Evolutionary conservation across 2,329 filamentous ascomycete genomes (phyloP), one percentile per base, ranked within the genome.

Genomic region (Allantophomopsis lycopodina): DNA sequence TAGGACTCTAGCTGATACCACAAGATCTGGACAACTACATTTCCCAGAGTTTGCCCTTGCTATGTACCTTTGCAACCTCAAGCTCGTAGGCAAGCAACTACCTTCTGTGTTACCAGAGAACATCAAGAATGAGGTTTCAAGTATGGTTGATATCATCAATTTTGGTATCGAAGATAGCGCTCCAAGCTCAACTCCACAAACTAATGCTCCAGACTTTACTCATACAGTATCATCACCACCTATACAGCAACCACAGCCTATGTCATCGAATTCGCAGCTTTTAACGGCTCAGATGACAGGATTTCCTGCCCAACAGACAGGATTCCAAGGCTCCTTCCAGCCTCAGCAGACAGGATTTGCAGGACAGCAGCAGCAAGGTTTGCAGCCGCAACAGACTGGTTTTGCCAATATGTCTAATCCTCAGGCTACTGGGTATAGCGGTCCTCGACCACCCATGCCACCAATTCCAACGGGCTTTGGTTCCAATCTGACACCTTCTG

Each of bases 81-180:
- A 82, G 58, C 68, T 96, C 42, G 91, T 85, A 1, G 86, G 87
- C 43, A 94, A 94, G 60, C 68, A 79, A 1, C 61, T 98, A 17
- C 91, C 91, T 0, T 55, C 69, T 2, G 60, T 56, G 5, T 68
- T 98, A 8, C 91, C 91, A 0, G 87, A 95, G 23, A 81, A 76
- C 43, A 79, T 98, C 48, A 83, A 79, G 64, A 98, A 98, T 53
- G 91, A 98, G 60, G 91, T 98, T 14, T 96, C 89, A 3, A 94
- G 91, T 61, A 96, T 98, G 88, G 91, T 98, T 32, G 91, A 98
- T 56, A 98, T 98, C 41, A 98, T 98, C 55, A 94, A 87, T 43
- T 98, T 98, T 57, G 86, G 81, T 49, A 74, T 95, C 17, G 77
- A 76, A 1, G 91, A 98, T 47, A 81, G 89, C 20, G 65, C 64